Evolutionary conservation across 352 stramenopile species (phyloP).

Genomic region (Phytophthora tentaculata): DNA sequence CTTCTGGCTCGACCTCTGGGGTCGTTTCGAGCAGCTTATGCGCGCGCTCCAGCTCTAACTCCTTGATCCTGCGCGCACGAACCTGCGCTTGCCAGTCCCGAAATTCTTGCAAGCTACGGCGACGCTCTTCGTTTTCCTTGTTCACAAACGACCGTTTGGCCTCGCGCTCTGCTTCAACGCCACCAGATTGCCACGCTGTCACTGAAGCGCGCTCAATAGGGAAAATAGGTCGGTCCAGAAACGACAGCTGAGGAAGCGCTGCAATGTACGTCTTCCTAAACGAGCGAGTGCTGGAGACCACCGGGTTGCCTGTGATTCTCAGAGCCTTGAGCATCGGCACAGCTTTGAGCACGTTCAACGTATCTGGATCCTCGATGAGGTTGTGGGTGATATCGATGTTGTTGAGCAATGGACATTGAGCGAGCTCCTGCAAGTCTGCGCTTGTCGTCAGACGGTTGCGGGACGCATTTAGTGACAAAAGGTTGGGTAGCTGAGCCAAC

Average conservation of each 20-base stretch:
- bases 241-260: constrained; percentile 81
- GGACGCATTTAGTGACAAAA: constrained; percentile 91
- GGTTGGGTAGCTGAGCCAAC: constrained; percentile 70
- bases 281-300: constrained; percentile 91
- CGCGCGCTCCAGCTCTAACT: constrained; percentile 58
- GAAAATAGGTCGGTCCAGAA: constrained; percentile 96
- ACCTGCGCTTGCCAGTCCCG: constrained; percentile 80
- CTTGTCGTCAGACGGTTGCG: constrained; percentile 88
- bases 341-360: constrained; percentile 82
- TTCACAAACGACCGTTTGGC: constrained; percentile 81
- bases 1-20: constrained; percentile 21
- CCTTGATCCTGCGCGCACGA: constrained; percentile 60
- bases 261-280: constrained; percentile 95
- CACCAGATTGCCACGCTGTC: constrained; percentile 88
- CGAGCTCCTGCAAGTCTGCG: constrained; percentile 78
- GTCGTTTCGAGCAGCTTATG: constrained; percentile 41
- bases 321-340: constrained; percentile 84
- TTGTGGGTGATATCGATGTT: constrained; percentile 96
- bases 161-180: constrained; percentile 87
- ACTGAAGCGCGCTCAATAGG: constrained; percentile 88
- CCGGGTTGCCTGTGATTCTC: constrained; percentile 89
- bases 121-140: constrained; percentile 76
- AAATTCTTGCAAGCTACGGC: constrained; percentile 74
- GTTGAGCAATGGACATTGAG: constrained; percentile 69
- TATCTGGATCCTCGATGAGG: constrained; percentile 73